Evolutionary conservation across 2,329 filamentous ascomycete genomes (phyloP).

Genomic region (Cylindrodendrum hubeiense): DNA sequence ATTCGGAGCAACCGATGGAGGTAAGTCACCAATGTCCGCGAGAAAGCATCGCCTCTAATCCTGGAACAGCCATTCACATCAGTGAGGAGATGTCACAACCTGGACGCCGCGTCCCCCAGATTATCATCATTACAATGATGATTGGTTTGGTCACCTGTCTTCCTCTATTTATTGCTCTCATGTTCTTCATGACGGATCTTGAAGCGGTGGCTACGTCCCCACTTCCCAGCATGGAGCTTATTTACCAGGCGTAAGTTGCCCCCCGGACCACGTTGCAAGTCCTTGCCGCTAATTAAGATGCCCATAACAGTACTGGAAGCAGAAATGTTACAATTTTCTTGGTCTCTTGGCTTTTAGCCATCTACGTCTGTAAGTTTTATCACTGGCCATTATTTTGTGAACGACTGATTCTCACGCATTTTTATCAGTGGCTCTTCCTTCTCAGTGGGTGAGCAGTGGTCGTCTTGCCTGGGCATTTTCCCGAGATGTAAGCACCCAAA

Average conservation of each 20-base stretch:
- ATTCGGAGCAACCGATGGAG: conserved; percentile 27
- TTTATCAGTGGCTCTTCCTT: conserved; percentile 3
- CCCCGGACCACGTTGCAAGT: too few species aligned
- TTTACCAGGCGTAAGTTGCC: conserved; percentile 21
- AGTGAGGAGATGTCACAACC: conserved; percentile 31
- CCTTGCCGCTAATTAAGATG: not conserved
- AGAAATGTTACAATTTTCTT: conserved; percentile 14
- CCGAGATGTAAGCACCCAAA: conserved; percentile 12
- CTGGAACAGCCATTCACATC: conserved; percentile 19
- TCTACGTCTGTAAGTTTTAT: conserved; percentile 8
- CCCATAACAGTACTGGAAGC: conserved; percentile 10
- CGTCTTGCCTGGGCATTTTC: conserved; percentile 19
- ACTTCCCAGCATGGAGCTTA: conserved; percentile 26
- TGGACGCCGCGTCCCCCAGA: conserved; percentile 22
- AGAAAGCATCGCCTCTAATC: accelerated
- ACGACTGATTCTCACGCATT: not conserved
- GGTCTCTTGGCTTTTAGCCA: not conserved
- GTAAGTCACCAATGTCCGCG: not conserved
- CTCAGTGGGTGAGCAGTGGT: conserved; percentile 15
- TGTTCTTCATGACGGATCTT: conserved; percentile 28
- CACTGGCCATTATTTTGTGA: not conserved
- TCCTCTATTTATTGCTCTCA: conserved; percentile 21
- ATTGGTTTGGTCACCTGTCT: conserved; percentile 10
- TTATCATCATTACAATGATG: conserved; percentile 26
- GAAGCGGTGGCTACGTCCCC: conserved; percentile 18